These are phyloP conservation scores for Cladobotryum protrusum DNA, from an alignment of 2,329 filamentous ascomycete genomes.

Conservation along the genomic window DNA sequence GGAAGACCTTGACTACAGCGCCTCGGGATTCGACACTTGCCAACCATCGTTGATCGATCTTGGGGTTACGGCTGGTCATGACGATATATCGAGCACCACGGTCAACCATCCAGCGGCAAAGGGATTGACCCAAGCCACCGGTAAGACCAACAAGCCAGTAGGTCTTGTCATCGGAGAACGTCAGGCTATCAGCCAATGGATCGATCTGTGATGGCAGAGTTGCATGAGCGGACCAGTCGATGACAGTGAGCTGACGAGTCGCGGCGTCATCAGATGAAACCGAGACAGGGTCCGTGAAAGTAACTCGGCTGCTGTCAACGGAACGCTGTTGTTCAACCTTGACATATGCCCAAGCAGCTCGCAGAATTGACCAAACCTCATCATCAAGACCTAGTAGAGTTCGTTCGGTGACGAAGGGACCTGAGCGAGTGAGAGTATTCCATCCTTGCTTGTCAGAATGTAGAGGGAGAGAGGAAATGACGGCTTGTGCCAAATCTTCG, in stretches of 20 bases:
- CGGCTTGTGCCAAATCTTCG: not conserved
- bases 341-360: not conserved
- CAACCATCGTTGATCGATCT: conserved; percentile 25
- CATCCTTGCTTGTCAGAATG: not conserved
- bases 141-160: conserved; percentile 29
- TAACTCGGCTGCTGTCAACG: not conserved
- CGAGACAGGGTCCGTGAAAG: not conserved
- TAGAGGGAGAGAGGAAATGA: not conserved
- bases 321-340: not conserved
- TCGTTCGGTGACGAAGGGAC: not conserved
- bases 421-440: not conserved
- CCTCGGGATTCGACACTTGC: conserved; percentile 7
- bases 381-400: not conserved
- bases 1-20: conserved; percentile 8
- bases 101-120: conserved; percentile 34
- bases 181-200: not conserved
- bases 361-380: not conserved
- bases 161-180: conserved; percentile 22
- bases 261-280: not conserved
- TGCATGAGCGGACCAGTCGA: not conserved
- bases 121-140: conserved; percentile 29
- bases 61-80: conserved; percentile 33
- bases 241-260: not conserved
- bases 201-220: not conserved
- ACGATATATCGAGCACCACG: conserved; percentile 32